A percentile compares a stretch with the other conserved stretches of the same genome.
Evolutionary conservation across 1,284 basidiomycete species (phyloP).

Genomic region (Sporisorium iseilematis-ciliati): DNA sequence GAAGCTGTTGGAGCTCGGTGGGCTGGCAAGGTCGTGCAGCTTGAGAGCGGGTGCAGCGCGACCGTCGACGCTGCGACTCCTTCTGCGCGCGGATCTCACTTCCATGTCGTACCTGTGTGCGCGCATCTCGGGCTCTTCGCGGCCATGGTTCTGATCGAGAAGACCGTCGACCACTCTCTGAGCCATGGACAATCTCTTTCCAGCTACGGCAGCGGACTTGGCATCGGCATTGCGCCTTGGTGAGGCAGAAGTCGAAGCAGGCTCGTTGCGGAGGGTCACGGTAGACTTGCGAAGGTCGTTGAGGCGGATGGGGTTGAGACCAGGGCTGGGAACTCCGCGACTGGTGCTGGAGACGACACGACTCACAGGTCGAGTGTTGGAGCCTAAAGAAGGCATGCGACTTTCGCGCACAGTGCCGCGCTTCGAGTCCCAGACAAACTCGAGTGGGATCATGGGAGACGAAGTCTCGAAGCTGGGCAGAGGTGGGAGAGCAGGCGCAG

Average conservation of each 20-base stretch:
- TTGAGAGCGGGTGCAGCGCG: slow-evolving; percentile 16
- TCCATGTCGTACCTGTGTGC: slow-evolving; percentile 36
- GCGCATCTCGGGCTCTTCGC: slow-evolving; percentile 54
- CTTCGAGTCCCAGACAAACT: slow-evolving; percentile 39
- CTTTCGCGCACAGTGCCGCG: slow-evolving; percentile 25
- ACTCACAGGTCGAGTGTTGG: slow-evolving; percentile 33
- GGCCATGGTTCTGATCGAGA: slow-evolving; percentile 44
- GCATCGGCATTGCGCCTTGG: too few species aligned
- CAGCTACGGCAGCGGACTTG: background rate
- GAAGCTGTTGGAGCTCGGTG: slow-evolving; percentile 48
- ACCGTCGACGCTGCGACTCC: slow-evolving; percentile 53
- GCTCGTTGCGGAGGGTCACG: slow-evolving; percentile 31
- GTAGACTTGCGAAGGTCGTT: slow-evolving; percentile 46
- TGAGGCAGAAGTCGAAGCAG: slow-evolving; percentile 9
- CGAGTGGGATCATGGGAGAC: slow-evolving; percentile 49
- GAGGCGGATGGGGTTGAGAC: slow-evolving; percentile 29
- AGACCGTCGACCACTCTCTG: slow-evolving; percentile 49
- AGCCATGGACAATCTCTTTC: slow-evolving; percentile 52
- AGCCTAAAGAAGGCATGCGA: slow-evolving; percentile 19
- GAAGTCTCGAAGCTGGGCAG: slow-evolving; percentile 43
- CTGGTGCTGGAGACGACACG: slow-evolving; percentile 50
- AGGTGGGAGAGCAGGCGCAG: slow-evolving; percentile 40
- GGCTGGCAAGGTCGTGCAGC: slow-evolving; percentile 27
- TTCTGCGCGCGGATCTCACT: slow-evolving; percentile 31
- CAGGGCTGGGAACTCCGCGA: slow-evolving; percentile 50